Percentiles rank a stretch among this genome's conserved stretches.
These are phyloP conservation scores for Xerocomellus dryophilus DNA, from an alignment of 768 basidiomycete genomes.

Conservation along the genomic window DNA sequence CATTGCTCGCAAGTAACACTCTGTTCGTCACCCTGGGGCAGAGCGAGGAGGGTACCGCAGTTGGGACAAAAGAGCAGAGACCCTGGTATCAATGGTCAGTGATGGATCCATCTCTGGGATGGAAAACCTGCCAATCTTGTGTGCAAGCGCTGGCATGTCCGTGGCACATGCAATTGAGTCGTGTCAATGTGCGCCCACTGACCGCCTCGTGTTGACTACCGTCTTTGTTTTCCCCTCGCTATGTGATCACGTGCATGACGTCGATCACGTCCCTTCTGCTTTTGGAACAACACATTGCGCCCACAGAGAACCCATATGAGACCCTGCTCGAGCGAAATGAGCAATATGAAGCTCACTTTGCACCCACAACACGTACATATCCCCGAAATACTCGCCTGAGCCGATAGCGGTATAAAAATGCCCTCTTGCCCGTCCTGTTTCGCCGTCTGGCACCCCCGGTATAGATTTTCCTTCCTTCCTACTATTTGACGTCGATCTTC, in stretches of 20 bases:
- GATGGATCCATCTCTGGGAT: neutral
- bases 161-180: neutral
- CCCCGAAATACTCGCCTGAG: neutral
- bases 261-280: slow-evolving; percentile 14
- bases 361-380: slow-evolving; percentile 13
- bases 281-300: slow-evolving; percentile 22
- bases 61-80: slow-evolving; percentile 92
- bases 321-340: neutral
- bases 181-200: slow-evolving; percentile 13
- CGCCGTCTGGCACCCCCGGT: slow-evolving; percentile 16
- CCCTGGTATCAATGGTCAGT: slow-evolving; percentile 43
- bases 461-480: neutral
- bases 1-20: slow-evolving; percentile 89
- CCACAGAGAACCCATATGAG: slow-evolving; percentile 8
- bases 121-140: slow-evolving; percentile 45
- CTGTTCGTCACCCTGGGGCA: slow-evolving; percentile 72
- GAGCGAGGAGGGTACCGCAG: slow-evolving; percentile 85
- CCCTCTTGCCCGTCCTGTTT: neutral
- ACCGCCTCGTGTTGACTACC: slow-evolving; percentile 5
- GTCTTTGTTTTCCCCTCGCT: slow-evolving; percentile 8
- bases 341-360: neutral
- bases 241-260: slow-evolving; percentile 20
- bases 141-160: slow-evolving; percentile 33
- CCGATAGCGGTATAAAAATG: slow-evolving; percentile 19
- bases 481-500: neutral